Base-by-base conservation (phyloP, 331 rosid genomes). In the Quercus tomentella region DNA sequence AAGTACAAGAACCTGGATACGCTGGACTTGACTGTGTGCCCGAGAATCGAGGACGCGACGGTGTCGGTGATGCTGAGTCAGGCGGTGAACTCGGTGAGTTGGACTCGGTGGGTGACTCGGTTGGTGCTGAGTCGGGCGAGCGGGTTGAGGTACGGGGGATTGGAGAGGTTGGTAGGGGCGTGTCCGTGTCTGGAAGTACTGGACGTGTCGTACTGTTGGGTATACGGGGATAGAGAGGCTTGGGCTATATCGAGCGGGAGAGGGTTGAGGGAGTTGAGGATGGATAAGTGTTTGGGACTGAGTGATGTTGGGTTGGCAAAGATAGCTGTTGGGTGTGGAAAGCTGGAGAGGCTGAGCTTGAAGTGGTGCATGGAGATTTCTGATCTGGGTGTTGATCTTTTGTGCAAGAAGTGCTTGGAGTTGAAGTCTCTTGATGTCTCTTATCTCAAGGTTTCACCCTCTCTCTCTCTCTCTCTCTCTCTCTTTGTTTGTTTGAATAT, bases 321-420 rank as follows among this genome's bases (percentile, higher is more conserved):
- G 75, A 86, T 88, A 18, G 92, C 86, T 4, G 79, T 90, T 45
- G 86, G 87, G 49, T 90, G 94, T 83, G 74, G 81, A 56, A 72
- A 0, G 1, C 84, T 90, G 84, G 90, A 88, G 85, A 85, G 12
- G 21, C 66, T 90, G 16, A 88, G 94, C 68, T 79, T 88, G 83
- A 90, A 90, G 72, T 90, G 94, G 94, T 90, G 92, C 76, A 70
- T 87, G 73, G 89, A 90, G 87, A 87, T 90, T 80, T 85, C 94
- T 85, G 91, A 88, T 87, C 72, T 90, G 79, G 94, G 91, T 21
- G 77, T 90, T 66, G 85, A 88, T 54, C 91, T 90, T 76, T 88
- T 88, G 73, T 88, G 88, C 77, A 90, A 87, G 70, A 90, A 90
- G 66, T 88, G 94, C 81, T 72, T 83, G 54, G 72, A 82, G 11